Conservation (phyloP, 768 basidiomycete genomes). For the Hemileccinum rubropunctum region DNA sequence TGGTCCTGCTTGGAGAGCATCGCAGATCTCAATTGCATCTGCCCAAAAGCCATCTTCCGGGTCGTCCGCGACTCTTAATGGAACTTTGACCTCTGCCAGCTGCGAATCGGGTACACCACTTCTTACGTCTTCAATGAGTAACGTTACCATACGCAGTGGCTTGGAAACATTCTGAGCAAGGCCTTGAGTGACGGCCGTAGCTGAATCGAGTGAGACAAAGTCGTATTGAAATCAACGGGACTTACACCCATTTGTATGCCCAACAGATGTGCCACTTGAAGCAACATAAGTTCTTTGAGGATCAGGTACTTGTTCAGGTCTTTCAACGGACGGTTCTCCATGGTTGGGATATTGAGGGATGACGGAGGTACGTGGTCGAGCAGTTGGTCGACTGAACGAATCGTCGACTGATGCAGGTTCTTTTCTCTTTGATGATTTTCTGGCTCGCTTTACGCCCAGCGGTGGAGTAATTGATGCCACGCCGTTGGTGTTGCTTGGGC, state of each 20-base stretch:
- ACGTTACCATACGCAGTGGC: conserved; percentile 53
- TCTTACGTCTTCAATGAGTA: conserved; percentile 65
- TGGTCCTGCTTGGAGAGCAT: conserved; percentile 57
- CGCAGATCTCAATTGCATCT: conserved; percentile 59
- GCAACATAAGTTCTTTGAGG: background rate
- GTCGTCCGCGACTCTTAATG: conserved; percentile 47
- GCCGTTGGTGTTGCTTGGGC: background rate
- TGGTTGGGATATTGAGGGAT: conserved; percentile 10
- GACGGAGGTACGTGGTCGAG: conserved; percentile 7
- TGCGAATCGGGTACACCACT: conserved; percentile 52
- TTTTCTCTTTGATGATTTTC: conserved; percentile 12
- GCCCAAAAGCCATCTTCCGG: conserved; percentile 66
- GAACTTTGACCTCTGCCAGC: conserved; percentile 64
- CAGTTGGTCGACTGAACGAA: background rate
- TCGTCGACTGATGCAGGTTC: background rate
- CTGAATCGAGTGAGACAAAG: conserved; percentile 10
- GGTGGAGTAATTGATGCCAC: background rate
- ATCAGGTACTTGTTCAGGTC: background rate
- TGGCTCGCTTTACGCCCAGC: conserved; percentile 9
- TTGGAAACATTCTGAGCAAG: conserved; percentile 12
- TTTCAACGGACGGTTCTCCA: background rate
- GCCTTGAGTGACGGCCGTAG: conserved; percentile 8
- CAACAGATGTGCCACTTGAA: conserved; percentile 5
- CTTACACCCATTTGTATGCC: conserved; percentile 38
- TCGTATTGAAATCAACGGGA: conserved; percentile 1